Base-by-base conservation (phyloP, 2,329 filamentous ascomycete genomes). In the Colletotrichum acutatum region DNA sequence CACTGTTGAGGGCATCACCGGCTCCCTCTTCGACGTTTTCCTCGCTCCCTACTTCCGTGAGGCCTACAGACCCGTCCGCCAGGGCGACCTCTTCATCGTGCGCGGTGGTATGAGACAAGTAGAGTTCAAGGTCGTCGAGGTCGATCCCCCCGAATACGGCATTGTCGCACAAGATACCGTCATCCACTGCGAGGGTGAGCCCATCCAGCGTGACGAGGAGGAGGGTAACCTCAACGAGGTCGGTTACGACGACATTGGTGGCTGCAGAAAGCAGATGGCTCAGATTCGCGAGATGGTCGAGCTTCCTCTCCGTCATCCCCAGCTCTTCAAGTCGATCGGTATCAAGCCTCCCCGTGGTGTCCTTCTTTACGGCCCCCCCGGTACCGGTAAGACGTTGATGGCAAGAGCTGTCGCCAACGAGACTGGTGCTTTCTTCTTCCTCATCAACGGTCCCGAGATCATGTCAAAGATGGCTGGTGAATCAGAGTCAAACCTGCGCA, bases 391-490 rank as follows among this genome's bases (percentile, higher is more conserved):
- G 90, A 99, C 97, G 49, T 88, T 99, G 78, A 98, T 98, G 97
- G 97, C 97, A 81, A 94, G 97, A 85, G 97, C 97, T 76, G 97
- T 99, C 69, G 97, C 97, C 85, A 98, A 98, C 86, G 97, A 98
- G 89, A 98, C 97, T 42, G 97, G 97, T 79, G 96, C 96, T 61
- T 98, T 98, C 89, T 99, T 99, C 88, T 98, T 99, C 91, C 87
- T 98, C 76, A 98, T 99, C 90, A 98, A 98, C 86, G 96, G 97
- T 76, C 97, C 97, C 65, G 97, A 98, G 84, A 98, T 99, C 87
- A 98, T 99, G 97, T 98, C 96, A 72, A 98, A 98, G 91, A 98
- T 98, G 97, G 97, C 97, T 73, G 97, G 97, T 90, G 97, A 99
- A 86, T 98, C 97, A 72, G 97, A 98, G 85, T 98, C 96, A 73